A percentile compares a stretch with the other conserved stretches of the same genome.
phyloP scores from a whole-genome alignment of 2,329 filamentous ascomycete species.

The Arthrinium puccinioides region DNA sequence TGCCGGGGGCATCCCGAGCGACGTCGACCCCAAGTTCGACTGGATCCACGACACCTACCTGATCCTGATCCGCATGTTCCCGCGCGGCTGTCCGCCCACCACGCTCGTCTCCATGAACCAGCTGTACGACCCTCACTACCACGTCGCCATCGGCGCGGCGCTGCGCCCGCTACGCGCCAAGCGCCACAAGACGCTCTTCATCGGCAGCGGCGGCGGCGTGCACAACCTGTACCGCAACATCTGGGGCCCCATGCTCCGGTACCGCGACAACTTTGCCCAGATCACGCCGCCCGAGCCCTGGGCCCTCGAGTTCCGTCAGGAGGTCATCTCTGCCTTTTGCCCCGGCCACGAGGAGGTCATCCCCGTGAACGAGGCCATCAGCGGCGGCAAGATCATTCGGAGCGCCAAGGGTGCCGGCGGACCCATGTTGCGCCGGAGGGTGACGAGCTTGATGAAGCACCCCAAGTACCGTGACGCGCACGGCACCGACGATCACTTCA shows the following conservation, averaged over 20 bases:
- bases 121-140: constrained; percentile 32
- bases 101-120: constrained; percentile 40
- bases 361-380: constrained; percentile 6
- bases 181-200: constrained; percentile 43
- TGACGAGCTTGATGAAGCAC: constrained; percentile 62
- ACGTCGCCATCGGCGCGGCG: constrained; percentile 47
- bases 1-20: constrained; percentile 45
- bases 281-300: constrained; percentile 49
- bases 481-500: constrained; percentile 64
- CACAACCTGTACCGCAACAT: constrained; percentile 64
- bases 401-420: constrained; percentile 27
- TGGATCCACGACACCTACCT: constrained; percentile 70
- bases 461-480: constrained; percentile 59
- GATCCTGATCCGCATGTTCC: constrained; percentile 64
- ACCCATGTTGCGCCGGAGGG: constrained; percentile 42
- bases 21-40: constrained; percentile 49
- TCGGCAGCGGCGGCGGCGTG: constrained; percentile 55
- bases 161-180: constrained; percentile 47
- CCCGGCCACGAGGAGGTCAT: constrained; percentile 27
- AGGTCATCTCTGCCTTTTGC: constrained; percentile 51
- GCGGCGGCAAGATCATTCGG: not conserved
- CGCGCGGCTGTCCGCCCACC: constrained; percentile 55
- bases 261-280: constrained; percentile 56
- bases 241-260: constrained; percentile 58
- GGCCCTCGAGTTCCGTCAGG: constrained; percentile 60